Conservation (phyloP, 805 yeast genomes). For the Limtongia smithiae region DNA sequence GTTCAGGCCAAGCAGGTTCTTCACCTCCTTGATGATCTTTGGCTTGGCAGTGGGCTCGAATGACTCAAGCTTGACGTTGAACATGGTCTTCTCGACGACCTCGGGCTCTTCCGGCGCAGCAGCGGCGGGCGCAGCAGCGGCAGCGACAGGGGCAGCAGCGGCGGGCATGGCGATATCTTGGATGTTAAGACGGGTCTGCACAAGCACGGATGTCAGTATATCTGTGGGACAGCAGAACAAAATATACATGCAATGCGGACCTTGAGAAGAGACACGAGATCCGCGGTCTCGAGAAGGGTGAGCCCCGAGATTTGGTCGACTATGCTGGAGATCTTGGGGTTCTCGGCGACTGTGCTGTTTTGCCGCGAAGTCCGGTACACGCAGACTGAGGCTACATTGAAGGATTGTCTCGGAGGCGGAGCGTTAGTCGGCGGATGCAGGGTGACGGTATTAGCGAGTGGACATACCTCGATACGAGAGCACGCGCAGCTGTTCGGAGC, state of each 20-base stretch:
- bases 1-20: slow-evolving; percentile 82
- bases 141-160: slow-evolving; percentile 56
- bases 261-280: slow-evolving; percentile 60
- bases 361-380: slow-evolving; percentile 33
- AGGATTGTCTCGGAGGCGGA: background rate
- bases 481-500: slow-evolving; percentile 15
- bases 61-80: slow-evolving; percentile 84
- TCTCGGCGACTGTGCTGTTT: slow-evolving; percentile 46
- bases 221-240: too few relatives aligned
- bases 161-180: slow-evolving; percentile 82
- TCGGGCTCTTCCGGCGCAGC: slow-evolving; percentile 73
- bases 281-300: slow-evolving; percentile 90
- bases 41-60: slow-evolving; percentile 95
- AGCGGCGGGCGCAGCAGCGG: slow-evolving; percentile 63
- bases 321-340: slow-evolving; percentile 80
- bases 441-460: background rate
- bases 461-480: slow-evolving; percentile 10
- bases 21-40: slow-evolving; percentile 95
- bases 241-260: slow-evolving; percentile 36
- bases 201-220: too few relatives aligned
- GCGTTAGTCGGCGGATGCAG: background rate
- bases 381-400: background rate
- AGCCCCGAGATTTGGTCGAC: slow-evolving; percentile 88
- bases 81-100: slow-evolving; percentile 83
- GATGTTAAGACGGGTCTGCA: slow-evolving; percentile 68